These are phyloP conservation scores for Monascus ruber DNA, from an alignment of 2,329 filamentous ascomycete species.

Conservation along the genomic window DNA sequence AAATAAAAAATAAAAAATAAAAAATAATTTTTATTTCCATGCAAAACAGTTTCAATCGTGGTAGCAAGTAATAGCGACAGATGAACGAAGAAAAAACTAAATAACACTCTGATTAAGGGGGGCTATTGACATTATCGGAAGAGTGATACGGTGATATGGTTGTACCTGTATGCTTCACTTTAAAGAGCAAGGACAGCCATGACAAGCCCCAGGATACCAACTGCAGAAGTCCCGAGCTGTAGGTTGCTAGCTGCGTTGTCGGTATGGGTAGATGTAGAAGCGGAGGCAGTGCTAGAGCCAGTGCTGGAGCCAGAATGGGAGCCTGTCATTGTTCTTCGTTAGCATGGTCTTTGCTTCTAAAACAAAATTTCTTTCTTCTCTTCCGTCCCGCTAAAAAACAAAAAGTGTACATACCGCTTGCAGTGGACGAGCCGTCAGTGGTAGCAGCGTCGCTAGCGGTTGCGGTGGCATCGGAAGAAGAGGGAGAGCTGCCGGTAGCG, in stretches of 20 bases:
- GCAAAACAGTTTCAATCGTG: too few relatives aligned
- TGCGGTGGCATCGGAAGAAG: slow-evolving; percentile 4
- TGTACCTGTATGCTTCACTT: slow-evolving; percentile 1
- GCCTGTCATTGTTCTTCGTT: slow-evolving; percentile 1
- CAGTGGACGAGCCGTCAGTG: background rate
- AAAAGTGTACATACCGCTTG: slow-evolving; percentile 5
- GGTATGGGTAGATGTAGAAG: slow-evolving; percentile 9
- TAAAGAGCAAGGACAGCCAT: slow-evolving; percentile 28
- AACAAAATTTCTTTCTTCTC: too few relatives aligned
- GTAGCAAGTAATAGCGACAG: too few relatives aligned
- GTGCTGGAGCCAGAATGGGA: slow-evolving; percentile 8
- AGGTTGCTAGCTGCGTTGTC: slow-evolving; percentile 20
- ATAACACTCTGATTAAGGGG: too few relatives aligned
- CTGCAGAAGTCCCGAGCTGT: slow-evolving; percentile 22
- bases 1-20: too few relatives aligned
- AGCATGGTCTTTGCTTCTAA: background rate
- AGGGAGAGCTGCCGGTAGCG: slow-evolving; percentile 6
- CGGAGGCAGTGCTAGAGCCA: slow-evolving; percentile 8
- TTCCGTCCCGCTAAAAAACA: too few relatives aligned
- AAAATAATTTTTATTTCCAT: too few relatives aligned
- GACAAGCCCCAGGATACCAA: slow-evolving; percentile 23
- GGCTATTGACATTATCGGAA: too few relatives aligned
- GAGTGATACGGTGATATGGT: too few relatives aligned
- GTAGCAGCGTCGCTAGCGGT: slow-evolving; percentile 9
- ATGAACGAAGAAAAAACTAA: too few relatives aligned